Percentiles rank a stretch among this genome's conserved stretches.
Conservation (phyloP, 202 grass and related monocot species). For the Digitaria exilis region DNA sequence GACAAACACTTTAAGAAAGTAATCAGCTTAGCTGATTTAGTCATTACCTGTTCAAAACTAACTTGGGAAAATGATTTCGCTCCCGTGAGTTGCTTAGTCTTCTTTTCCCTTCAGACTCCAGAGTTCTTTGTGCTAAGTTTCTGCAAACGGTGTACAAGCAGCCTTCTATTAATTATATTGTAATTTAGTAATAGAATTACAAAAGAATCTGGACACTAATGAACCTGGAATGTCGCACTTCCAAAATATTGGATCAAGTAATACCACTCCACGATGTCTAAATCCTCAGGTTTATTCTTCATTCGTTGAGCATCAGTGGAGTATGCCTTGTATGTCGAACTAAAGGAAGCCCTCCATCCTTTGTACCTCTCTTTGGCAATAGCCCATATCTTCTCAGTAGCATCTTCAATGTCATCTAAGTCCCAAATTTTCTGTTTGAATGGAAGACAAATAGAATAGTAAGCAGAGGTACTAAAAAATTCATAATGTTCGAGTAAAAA, state of each 20-base stretch:
- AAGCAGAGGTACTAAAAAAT: no score
- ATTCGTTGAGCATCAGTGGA: background rate
- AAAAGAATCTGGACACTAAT: background rate
- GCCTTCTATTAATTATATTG: background rate
- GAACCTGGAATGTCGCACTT: background rate
- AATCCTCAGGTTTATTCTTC: background rate
- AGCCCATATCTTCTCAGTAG: background rate
- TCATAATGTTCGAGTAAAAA: no score
- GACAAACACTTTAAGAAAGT: background rate
- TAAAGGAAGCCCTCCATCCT: background rate
- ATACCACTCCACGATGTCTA: background rate
- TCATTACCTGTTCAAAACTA: background rate
- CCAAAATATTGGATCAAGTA: conserved; percentile 3
- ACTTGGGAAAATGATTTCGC: background rate
- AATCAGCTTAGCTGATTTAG: background rate
- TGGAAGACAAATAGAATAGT: no score
- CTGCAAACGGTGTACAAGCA: background rate
- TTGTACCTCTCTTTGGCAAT: background rate
- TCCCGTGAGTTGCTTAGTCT: background rate
- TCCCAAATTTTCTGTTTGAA: background rate
- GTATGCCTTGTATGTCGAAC: background rate
- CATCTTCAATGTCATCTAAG: background rate
- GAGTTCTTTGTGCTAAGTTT: background rate
- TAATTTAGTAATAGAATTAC: background rate
- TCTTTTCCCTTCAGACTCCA: background rate